A percentile compares a stretch with the other conserved stretches of the same genome.
Conservation (phyloP, 371 early-diverging fungal genomes). For the Mucor racemosus region DNA sequence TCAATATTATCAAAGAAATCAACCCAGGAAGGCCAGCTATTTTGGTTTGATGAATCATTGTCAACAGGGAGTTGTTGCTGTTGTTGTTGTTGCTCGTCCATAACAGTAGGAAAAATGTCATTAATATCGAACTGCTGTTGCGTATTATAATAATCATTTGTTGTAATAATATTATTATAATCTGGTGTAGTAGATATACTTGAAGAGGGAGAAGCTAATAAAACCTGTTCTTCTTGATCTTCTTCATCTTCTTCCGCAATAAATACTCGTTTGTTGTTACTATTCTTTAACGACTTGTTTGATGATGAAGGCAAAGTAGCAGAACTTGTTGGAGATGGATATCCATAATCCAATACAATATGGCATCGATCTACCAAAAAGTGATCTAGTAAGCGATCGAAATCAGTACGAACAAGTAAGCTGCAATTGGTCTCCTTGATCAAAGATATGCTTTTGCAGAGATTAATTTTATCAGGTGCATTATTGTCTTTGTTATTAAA, state of each 20-base stretch:
- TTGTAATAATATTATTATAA: too few species aligned
- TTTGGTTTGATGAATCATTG: background rate
- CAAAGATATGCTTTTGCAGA: conserved; percentile 15
- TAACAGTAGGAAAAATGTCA: conserved; percentile 5
- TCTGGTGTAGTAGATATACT: background rate
- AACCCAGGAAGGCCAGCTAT: background rate
- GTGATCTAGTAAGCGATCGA: conserved; percentile 24
- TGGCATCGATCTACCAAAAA: conserved; percentile 16
- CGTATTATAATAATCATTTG: background rate
- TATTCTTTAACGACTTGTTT: background rate
- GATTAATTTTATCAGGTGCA: conserved; percentile 13
- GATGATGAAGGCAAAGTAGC: background rate
- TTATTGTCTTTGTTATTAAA: background rate
- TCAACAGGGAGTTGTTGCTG: background rate
- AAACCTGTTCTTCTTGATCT: background rate
- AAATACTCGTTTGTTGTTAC: background rate
- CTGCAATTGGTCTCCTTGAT: conserved; percentile 26
- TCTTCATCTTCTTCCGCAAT: background rate
- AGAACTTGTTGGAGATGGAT: conserved; percentile 10
- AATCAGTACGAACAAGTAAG: conserved; percentile 11
- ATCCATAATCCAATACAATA: background rate
- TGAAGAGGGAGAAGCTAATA: background rate
- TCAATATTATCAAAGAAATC: conserved; percentile 22
- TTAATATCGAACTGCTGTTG: conserved; percentile 11
- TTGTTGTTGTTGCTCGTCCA: background rate